Conservation (phyloP, 2,329 filamentous ascomycete genomes). For the Alternaria consortialis region DNA sequence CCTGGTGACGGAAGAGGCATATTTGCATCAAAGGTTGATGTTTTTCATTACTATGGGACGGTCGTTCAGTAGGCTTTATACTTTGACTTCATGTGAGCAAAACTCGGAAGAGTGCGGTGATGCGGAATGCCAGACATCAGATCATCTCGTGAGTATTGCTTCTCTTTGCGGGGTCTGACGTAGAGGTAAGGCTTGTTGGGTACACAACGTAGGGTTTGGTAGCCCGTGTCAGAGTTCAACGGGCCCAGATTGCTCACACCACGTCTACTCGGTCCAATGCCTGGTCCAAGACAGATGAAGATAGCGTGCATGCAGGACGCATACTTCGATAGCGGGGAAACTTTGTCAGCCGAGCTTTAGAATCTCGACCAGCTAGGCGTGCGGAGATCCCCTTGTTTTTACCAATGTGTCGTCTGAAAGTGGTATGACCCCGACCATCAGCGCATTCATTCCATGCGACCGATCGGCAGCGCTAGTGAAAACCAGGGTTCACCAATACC, state of each 20-base stretch:
- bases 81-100: neutral
- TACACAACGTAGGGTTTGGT: neutral
- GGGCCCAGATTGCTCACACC: neutral
- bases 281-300: neutral
- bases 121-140: neutral
- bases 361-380: neutral
- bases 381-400: neutral
- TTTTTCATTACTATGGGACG: neutral
- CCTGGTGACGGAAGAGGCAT: neutral
- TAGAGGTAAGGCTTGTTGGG: neutral
- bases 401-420: neutral
- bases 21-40: neutral
- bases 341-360: neutral
- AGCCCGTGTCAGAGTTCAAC: neutral
- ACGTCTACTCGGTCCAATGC: neutral
- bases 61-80: neutral
- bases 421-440: neutral
- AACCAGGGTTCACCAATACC: no score
- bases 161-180: neutral
- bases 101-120: neutral
- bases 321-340: neutral
- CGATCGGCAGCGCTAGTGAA: neutral
- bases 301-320: neutral
- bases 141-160: neutral
- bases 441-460: neutral